Percentiles rank a stretch among this genome's conserved stretches.
These are phyloP conservation scores for Scheffersomyces quercinus DNA, from an alignment of 1,139 yeast species.

Conservation along the genomic window DNA sequence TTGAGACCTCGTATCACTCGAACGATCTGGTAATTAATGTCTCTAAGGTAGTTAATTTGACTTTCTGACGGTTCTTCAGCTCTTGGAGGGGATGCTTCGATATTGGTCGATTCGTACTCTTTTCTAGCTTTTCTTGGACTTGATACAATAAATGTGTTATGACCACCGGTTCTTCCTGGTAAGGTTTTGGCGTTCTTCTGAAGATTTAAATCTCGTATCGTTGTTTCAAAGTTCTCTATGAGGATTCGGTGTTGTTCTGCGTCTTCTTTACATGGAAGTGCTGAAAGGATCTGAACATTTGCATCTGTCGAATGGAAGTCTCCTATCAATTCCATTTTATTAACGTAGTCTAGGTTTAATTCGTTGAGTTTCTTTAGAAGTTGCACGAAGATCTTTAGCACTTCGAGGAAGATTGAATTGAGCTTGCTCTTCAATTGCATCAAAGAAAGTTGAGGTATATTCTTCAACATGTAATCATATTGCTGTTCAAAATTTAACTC, in stretches of 20 bases:
- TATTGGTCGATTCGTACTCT: neutral
- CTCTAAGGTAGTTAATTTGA: slow-evolving; percentile 24
- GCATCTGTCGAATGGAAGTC: slow-evolving; percentile 15
- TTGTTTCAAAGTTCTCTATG: slow-evolving; percentile 32
- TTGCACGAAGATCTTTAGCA: slow-evolving; percentile 32
- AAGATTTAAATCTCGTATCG: slow-evolving; percentile 21
- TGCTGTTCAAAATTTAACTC: slow-evolving; percentile 26
- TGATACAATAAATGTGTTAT: slow-evolving; percentile 34
- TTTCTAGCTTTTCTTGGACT: slow-evolving; percentile 35
- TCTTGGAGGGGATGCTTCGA: neutral
- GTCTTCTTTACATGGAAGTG: slow-evolving; percentile 32
- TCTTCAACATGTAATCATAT: slow-evolving; percentile 26
- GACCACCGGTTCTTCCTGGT: slow-evolving; percentile 14
- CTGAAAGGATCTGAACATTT: slow-evolving; percentile 15
- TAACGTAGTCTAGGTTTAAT: slow-evolving; percentile 26
- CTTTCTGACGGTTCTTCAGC: neutral
- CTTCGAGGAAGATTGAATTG: slow-evolving; percentile 37
- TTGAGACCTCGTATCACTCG: slow-evolving; percentile 36
- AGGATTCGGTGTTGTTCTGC: slow-evolving; percentile 31
- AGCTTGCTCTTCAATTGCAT: slow-evolving; percentile 32
- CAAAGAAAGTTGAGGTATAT: slow-evolving; percentile 33
- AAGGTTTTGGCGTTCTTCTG: slow-evolving; percentile 8
- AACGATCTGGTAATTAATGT: slow-evolving; percentile 39
- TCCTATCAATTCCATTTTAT: slow-evolving; percentile 32
- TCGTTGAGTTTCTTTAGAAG: slow-evolving; percentile 33